Base-by-base conservation (phyloP, 768 basidiomycete genomes). In the Melanogaster broomeanus region DNA sequence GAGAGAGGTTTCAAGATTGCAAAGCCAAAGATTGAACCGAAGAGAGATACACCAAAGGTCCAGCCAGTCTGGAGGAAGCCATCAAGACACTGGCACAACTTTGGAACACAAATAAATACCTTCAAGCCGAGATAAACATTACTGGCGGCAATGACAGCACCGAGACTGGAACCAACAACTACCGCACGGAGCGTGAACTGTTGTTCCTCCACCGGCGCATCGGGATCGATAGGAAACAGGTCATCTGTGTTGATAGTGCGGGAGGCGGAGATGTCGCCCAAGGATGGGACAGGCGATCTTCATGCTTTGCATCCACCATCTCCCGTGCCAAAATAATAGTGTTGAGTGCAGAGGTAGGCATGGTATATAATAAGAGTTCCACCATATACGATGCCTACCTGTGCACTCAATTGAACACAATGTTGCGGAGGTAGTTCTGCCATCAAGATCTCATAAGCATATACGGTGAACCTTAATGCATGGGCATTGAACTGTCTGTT, bases 51-150 rank as follows among this genome's bases (percentile, higher is more conserved):
- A 27, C 83, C 84, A 62, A 85, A 84, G 3, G 81, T 83, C 63
- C 83, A 84, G 21, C 84, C 84, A 1, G 84, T 85, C 67, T 67
- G 38, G n/a, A 28, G 13, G 10, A 51, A 10, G 21, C 28, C 27
- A 44, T 49, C 22, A 40, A 40, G 30, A 30, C 45, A 21, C 8
- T 9, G 21, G 25, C 16, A 31, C 35, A 16, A 18, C 24, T 37
- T n/a, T 11, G 3, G 16, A 52, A 45, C 13, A 42, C 21, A 25
- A 28, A 28, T 6, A 41, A 56, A 15, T 31, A 60, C 65, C 70
- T 87, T 85, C 52, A 86, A 65, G 34, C 85, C 82, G 19, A 85
- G 79, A 63, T 87, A 85, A 52, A 87, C 80, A 63, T 84, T 83
- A 42, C 80, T 81, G 12, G 84, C 80, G 42, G 79, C 77, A 24